phyloP scores from a whole-genome alignment of 768 basidiomycete species.

The Lactarius quietus region DNA sequence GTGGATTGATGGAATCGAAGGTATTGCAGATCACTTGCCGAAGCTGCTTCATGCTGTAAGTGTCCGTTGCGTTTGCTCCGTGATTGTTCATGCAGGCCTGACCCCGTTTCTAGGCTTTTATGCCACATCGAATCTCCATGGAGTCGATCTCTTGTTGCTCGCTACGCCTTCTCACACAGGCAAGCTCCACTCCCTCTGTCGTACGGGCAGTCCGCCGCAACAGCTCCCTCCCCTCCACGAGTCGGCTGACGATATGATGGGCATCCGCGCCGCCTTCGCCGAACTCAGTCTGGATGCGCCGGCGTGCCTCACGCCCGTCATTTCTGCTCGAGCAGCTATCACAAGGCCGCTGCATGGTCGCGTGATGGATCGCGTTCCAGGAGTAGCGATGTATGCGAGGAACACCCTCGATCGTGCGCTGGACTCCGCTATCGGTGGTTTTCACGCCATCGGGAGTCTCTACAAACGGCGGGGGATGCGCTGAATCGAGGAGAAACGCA shows the following conservation, averaged over 20 bases:
- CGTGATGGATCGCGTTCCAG: conserved; percentile 54
- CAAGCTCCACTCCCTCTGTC: conserved; percentile 61
- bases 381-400: conserved; percentile 48
- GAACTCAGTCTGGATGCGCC: conserved; percentile 56
- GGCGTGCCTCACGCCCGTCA: conserved; percentile 46
- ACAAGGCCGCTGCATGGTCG: conserved; percentile 39
- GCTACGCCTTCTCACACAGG: too few relatives aligned
- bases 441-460: conserved; percentile 57
- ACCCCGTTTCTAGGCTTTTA: conserved; percentile 29
- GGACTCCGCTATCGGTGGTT: conserved; percentile 62
- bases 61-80: conserved; percentile 2
- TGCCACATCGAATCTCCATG: conserved; percentile 49
- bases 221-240: conserved; percentile 39
- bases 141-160: conserved; percentile 67
- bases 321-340: conserved; percentile 47
- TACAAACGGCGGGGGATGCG: conserved; percentile 66
- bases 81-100: conserved; percentile 34
- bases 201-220: conserved; percentile 65
- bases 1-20: conserved; percentile 59
- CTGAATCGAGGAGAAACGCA: too few relatives aligned
- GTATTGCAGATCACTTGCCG: conserved; percentile 66
- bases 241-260: conserved; percentile 48
- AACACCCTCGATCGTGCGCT: conserved; percentile 65
- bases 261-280: conserved; percentile 55
- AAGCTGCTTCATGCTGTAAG: conserved; percentile 69